These are phyloP conservation scores for Ganoderma boninense DNA, from an alignment of 1,284 basidiomycete species.

Conservation along the genomic window DNA sequence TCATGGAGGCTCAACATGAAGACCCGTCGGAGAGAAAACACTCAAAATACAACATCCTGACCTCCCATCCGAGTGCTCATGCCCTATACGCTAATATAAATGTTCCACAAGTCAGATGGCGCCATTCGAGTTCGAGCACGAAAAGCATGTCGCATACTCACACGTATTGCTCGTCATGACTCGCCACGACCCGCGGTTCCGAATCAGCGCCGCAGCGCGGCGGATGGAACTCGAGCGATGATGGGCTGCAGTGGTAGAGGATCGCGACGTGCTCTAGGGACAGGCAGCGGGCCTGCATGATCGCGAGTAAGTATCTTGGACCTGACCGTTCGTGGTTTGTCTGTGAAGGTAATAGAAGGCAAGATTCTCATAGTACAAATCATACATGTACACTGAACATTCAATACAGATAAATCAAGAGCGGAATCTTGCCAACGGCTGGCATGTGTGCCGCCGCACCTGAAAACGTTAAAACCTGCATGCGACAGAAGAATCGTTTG, in stretches of 20 bases:
- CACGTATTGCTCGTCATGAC: background rate
- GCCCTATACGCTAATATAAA: background rate
- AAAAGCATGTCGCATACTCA: background rate
- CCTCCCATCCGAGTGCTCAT: background rate
- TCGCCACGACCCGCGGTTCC: background rate
- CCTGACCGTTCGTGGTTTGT: background rate
- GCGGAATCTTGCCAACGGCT: no score
- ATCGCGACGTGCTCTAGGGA: conserved; percentile 4
- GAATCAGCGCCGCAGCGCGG: background rate
- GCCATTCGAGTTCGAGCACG: background rate
- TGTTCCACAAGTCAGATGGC: background rate
- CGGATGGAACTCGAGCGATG: conserved; percentile 5
- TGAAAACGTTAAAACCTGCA: no score
- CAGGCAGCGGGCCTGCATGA: conserved; percentile 4
- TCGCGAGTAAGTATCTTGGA: background rate
- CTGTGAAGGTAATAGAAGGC: no score
- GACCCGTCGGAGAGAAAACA: no score
- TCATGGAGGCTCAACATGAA: no score
- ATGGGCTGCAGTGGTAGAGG: background rate
- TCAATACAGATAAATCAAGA: no score
- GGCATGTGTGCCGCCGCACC: no score
- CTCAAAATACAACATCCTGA: background rate
- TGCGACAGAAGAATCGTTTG: no score
- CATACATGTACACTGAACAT: no score
- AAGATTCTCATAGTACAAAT: no score